phyloP scores from a whole-genome alignment of 2,329 filamentous ascomycete species.

The Malbranchea zuffiana region DNA sequence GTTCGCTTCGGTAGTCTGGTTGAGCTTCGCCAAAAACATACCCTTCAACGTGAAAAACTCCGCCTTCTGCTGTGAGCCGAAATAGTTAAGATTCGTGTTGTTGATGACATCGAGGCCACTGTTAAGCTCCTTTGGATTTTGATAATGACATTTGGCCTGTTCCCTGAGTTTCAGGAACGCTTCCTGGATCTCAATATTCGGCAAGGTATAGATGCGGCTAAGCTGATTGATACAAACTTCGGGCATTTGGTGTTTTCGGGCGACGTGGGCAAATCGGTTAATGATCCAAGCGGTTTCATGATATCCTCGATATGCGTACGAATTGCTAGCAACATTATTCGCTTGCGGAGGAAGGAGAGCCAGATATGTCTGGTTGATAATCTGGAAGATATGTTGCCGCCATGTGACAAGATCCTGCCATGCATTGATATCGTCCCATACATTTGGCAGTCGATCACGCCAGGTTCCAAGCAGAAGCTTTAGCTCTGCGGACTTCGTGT shows the following conservation, averaged over 20 bases:
- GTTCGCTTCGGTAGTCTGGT: conserved; percentile 81
- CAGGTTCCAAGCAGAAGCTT: conserved; percentile 89
- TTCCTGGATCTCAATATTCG: conserved; percentile 99
- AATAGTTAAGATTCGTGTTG: conserved; percentile 98
- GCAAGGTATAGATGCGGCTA: conserved; percentile 93
- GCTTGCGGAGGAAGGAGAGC: conserved; percentile 68
- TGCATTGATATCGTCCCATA: conserved; percentile 98
- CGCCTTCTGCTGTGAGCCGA: conserved; percentile 88
- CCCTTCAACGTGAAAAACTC: conserved; percentile 99
- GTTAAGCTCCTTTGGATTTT: conserved; percentile 83
- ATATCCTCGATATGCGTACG: conserved; percentile 91
- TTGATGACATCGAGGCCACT: conserved; percentile 97
- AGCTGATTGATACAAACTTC: conserved; percentile 97
- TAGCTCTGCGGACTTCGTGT: conserved; percentile 88
- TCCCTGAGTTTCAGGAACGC: conserved; percentile 97
- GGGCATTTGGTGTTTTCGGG: conserved; percentile 88
- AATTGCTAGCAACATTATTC: conserved; percentile 75
- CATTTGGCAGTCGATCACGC: conserved; percentile 89
- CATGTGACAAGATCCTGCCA: conserved; percentile 99
- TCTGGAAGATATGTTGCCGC: conserved; percentile 95
- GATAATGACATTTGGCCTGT: conserved; percentile 97
- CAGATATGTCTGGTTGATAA: conserved; percentile 92
- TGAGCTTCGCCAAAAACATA: conserved; percentile 95
- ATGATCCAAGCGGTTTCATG: conserved; percentile 99
- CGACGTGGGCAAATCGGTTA: conserved; percentile 95